These are phyloP conservation scores for Lolium rigidum DNA, from an alignment of 176 grass and related monocot species.

Conservation along the genomic window DNA sequence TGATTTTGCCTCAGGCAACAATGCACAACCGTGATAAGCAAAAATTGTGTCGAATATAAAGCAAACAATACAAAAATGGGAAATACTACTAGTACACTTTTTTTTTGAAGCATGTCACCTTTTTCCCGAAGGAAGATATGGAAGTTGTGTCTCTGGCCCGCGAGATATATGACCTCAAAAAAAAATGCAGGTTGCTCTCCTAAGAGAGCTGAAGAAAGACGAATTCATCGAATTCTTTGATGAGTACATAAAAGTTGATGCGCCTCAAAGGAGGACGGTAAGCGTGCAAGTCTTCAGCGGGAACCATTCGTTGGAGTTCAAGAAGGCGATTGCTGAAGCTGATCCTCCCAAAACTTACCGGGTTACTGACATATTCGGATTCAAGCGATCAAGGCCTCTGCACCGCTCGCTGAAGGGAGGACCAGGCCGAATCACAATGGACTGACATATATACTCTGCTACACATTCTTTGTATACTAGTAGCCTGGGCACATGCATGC, in stretches of 20 bases:
- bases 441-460: slow-evolving; percentile 12
- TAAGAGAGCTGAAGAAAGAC: slow-evolving; percentile 81
- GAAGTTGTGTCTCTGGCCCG: neutral
- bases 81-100: neutral
- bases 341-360: slow-evolving; percentile 42
- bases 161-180: slow-evolving; percentile 28
- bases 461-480: neutral
- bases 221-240: slow-evolving; percentile 78
- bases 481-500: slow-evolving; percentile 8
- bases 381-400: slow-evolving; percentile 78
- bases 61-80: neutral
- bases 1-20: slow-evolving; percentile 2
- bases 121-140: neutral
- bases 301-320: slow-evolving; percentile 55
- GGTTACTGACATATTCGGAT: slow-evolving; percentile 64
- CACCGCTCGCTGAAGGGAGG: slow-evolving; percentile 66
- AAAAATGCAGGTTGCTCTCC: slow-evolving; percentile 61
- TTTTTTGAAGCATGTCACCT: neutral
- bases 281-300: slow-evolving; percentile 76
- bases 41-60: neutral
- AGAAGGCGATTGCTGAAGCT: slow-evolving; percentile 33
- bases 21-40: neutral
- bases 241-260: slow-evolving; percentile 66
- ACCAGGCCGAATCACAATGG: slow-evolving; percentile 54
- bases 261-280: slow-evolving; percentile 63